These are phyloP conservation scores for Candida tibetensis DNA, from an alignment of 805 yeast genomes.

Conservation along the genomic window DNA sequence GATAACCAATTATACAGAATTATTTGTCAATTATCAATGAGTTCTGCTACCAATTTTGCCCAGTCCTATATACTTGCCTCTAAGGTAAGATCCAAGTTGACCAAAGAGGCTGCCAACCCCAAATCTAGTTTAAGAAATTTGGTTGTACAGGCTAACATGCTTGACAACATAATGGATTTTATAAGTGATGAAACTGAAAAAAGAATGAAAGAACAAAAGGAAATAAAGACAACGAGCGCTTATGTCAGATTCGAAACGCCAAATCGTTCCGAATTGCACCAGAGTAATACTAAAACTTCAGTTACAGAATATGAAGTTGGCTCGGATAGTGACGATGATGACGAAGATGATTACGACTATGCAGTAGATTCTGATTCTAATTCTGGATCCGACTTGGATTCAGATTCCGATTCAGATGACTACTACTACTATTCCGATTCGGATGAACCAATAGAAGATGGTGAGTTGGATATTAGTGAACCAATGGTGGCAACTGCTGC, in stretches of 20 bases:
- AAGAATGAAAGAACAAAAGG: conserved; percentile 11
- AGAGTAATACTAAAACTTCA: conserved; percentile 17
- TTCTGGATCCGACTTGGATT: conserved; percentile 20
- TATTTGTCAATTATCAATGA: conserved; percentile 3
- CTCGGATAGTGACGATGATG: conserved; percentile 27
- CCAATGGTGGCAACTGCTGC: background rate
- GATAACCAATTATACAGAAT: no score
- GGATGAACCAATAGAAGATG: conserved; percentile 6
- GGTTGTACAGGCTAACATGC: conserved; percentile 69
- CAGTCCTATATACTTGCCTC: conserved; percentile 63
- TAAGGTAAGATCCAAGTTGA: conserved; percentile 60
- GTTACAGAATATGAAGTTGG: conserved; percentile 41
- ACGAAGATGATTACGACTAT: conserved; percentile 21
- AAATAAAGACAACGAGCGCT: conserved; percentile 7
- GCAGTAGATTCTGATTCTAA: conserved; percentile 24
- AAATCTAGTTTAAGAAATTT: conserved; percentile 57
- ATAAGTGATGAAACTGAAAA: conserved; percentile 32
- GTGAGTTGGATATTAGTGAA: background rate
- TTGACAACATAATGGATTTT: conserved; percentile 61
- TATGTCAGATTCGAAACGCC: conserved; percentile 15
- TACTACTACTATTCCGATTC: conserved; percentile 18
- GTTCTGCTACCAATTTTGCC: conserved; percentile 30
- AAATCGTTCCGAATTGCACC: conserved; percentile 10
- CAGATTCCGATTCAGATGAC: conserved; percentile 18
- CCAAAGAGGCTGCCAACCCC: conserved; percentile 56